Conservation (phyloP, 1,284 basidiomycete genomes). For the Clitocybe nebularis region DNA sequence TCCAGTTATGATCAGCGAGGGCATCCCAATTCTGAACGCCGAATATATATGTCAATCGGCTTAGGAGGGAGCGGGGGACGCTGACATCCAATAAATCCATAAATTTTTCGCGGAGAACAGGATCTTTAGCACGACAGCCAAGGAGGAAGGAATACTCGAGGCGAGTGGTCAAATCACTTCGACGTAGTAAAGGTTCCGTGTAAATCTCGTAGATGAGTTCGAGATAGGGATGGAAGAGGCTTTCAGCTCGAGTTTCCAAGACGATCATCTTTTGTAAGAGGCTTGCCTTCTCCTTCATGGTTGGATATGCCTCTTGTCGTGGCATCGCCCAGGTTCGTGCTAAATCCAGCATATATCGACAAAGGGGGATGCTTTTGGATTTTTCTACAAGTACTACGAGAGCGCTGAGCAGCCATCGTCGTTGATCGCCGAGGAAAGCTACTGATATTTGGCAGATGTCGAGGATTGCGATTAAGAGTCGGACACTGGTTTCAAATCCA, state of each 20-base stretch:
- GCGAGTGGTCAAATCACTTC: conserved; percentile 92
- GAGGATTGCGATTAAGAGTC: conserved; percentile 61
- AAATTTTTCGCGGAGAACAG: conserved; percentile 80
- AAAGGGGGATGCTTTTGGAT: conserved; percentile 81
- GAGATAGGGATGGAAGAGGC: conserved; percentile 82
- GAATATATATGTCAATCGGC: conserved; percentile 86
- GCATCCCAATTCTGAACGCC: conserved; percentile 97
- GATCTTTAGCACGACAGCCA: conserved; percentile 85
- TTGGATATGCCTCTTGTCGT: conserved; percentile 81
- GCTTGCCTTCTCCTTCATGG: conserved; percentile 94
- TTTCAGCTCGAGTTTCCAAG: conserved; percentile 78
- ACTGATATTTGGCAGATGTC: conserved; percentile 71
- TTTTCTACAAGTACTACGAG: conserved; percentile 88
- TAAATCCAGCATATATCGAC: conserved; percentile 85
- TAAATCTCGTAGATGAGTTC: conserved; percentile 95
- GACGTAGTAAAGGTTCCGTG: conserved; percentile 78
- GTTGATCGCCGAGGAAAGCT: conserved; percentile 65
- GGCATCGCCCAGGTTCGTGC: conserved; percentile 88
- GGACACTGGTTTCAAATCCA: conserved; percentile 57
- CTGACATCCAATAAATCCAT: conserved; percentile 90
- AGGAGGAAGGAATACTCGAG: conserved; percentile 93
- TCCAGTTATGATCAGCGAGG: conserved; percentile 93
- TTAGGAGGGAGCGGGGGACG: conserved; percentile 79
- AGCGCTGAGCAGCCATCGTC: conserved; percentile 69
- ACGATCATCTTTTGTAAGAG: conserved; percentile 88